These are phyloP conservation scores for Peronospora farinosa DNA, from an alignment of 352 stramenopile species.

Conservation along the genomic window DNA sequence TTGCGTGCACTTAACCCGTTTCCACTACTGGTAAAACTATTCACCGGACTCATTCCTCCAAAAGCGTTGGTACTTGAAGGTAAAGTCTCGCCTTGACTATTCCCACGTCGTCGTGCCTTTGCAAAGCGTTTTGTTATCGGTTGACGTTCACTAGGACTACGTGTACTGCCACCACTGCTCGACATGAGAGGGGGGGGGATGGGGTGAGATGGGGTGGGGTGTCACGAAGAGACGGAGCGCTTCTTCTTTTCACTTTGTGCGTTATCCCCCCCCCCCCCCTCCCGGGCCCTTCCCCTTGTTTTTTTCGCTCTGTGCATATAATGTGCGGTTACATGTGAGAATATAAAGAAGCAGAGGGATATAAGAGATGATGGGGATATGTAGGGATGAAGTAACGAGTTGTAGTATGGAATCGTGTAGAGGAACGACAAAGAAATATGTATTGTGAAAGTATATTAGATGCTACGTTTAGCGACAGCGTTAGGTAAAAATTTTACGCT, in stretches of 20 bases:
- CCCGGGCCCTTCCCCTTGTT: constrained; percentile 8
- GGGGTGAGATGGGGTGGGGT: no score
- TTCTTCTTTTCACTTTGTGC: constrained; percentile 24
- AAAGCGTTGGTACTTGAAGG: constrained; percentile 19
- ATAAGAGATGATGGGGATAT: neutral
- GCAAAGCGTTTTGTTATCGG: constrained; percentile 62
- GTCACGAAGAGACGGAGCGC: constrained; percentile 1
- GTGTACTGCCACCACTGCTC: constrained; percentile 23
- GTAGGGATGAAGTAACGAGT: no score
- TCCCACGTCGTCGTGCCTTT: constrained; percentile 59
- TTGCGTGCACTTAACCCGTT: constrained; percentile 27
- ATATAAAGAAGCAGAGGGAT: neutral
- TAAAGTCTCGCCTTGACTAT: constrained; percentile 52
- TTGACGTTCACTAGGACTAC: constrained; percentile 28
- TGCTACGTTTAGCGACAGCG: neutral
- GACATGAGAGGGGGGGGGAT: no score
- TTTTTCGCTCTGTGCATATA: constrained; percentile 20
- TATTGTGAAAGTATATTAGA: neutral
- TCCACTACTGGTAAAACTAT: constrained; percentile 24
- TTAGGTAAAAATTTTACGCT: constrained; percentile 5
- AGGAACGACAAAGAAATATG: no score
- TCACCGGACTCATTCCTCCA: constrained; percentile 41
- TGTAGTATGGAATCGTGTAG: no score
- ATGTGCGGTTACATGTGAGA: neutral
- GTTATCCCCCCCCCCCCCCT: constrained; percentile 19